Base-by-base conservation (phyloP, 768 basidiomycete genomes). In the Cystofilobasidium capitatum region DNA sequence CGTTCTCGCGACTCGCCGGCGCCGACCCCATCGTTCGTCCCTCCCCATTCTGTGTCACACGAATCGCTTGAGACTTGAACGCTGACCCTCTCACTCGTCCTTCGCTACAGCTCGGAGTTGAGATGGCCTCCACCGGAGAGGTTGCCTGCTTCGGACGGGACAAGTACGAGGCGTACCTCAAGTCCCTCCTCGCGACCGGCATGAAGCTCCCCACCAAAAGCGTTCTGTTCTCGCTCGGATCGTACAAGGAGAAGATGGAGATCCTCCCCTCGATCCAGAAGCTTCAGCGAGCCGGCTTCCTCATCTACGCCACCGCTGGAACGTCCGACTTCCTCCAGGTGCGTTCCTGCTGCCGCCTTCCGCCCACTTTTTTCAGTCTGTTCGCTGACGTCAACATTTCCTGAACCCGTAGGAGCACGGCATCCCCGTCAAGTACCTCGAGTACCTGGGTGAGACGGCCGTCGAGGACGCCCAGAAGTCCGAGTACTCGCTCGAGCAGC, bases 71-170 rank as follows among this genome's bases (percentile, higher is more conserved):
- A 42, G 10, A 20, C 40, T 42, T 10, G 10, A 20, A 10, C 40
- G 10, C 40, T 20, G 40, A 10, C 20, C 40, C 20, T 42, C 40
- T 42, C 10, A 42, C 40, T 42, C 20, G 10, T 42, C 10, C 40
- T 42, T 20, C 10, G 10, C 40, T 10, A 10, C 40, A 10, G 40
- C 83, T 97, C 16, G 94, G 96, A 74, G 94, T 98, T 49, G 96
- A 99, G 81, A 99, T 99, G 96, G 96, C 96, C 20, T 98, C 96
- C 22, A 99, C 94, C 0, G 96, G 96, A 66, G 96, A 99, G 76
- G 96, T 99, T 31, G 96, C 96, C 22, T 98, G 94, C 79, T 99
- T 99, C 77, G 96, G 96, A 9, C 86, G 82, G 71, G 88, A 99
- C 81, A 96, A 93, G 79, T 98, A 94, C 76, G 96, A 99, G 76